phyloP scores from a whole-genome alignment of 2,329 filamentous ascomycete genomes.

The Phaeosphaeriaceae sp. region DNA sequence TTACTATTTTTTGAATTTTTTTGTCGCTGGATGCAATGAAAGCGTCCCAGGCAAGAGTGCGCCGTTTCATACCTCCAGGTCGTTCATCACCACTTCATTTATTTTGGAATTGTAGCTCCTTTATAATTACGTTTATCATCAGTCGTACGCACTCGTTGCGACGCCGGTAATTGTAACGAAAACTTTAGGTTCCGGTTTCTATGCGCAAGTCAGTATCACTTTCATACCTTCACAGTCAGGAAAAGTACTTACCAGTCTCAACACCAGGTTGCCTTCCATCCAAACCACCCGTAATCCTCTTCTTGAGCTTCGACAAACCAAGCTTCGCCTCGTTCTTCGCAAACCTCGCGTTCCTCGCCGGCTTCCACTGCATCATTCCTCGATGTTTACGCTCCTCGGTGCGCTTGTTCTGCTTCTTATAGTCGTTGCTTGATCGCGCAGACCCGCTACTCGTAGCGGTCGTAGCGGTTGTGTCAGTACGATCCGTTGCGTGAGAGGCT shows the following conservation, averaged over 20 bases:
- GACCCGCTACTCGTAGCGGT: constrained; percentile 15
- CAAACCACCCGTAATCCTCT: constrained; percentile 73
- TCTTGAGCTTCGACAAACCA: constrained; percentile 75
- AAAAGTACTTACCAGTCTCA: constrained; percentile 66
- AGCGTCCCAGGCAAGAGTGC: no score
- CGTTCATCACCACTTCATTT: no score
- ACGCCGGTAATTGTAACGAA: no score
- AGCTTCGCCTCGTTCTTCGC: constrained; percentile 86
- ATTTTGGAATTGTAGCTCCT: no score
- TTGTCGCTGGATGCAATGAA: no score
- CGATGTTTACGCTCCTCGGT: constrained; percentile 81
- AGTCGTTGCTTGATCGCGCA: constrained; percentile 58
- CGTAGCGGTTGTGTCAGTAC: constrained; percentile 35
- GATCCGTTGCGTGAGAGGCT: constrained; percentile 32
- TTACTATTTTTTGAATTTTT: no score
- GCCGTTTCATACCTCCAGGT: no score
- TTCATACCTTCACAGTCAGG: constrained; percentile 8
- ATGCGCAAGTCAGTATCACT: constrained; percentile 15
- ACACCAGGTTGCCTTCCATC: constrained; percentile 85
- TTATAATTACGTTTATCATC: neutral
- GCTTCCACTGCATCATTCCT: constrained; percentile 94
- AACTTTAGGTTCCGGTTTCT: constrained; percentile 33
- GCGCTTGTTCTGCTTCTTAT: constrained; percentile 71
- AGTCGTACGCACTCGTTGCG: no score
- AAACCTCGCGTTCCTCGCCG: constrained; percentile 83